Conservation (phyloP, 1,284 basidiomycete genomes). For the Heterobasidion occidentale region DNA sequence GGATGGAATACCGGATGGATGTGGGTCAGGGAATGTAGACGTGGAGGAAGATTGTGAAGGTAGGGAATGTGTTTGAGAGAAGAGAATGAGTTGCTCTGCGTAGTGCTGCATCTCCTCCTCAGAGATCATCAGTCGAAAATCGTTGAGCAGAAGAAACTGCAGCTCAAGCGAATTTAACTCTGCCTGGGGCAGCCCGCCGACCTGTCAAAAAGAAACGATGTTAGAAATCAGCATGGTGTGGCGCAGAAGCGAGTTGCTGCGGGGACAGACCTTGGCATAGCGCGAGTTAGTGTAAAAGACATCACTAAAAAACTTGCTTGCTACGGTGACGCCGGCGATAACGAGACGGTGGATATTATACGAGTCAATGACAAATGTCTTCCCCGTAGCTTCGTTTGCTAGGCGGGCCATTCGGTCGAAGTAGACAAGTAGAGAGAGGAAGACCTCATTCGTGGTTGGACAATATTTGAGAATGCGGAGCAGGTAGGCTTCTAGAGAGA, state of each 20-base stretch:
- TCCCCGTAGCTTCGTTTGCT: conserved; percentile 54
- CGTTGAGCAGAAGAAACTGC: conserved; percentile 93
- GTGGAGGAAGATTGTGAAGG: conserved; percentile 20
- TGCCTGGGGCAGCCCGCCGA: conserved; percentile 88
- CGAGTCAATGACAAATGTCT: conserved; percentile 90
- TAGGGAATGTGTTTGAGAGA: conserved; percentile 37
- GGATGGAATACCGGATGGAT: not conserved
- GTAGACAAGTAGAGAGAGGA: conserved; percentile 89
- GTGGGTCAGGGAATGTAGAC: conserved; percentile 10
- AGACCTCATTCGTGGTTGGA: conserved; percentile 97
- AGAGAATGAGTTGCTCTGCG: conserved; percentile 78
- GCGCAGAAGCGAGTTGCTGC: not conserved
- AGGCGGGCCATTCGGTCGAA: conserved; percentile 88
- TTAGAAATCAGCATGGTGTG: not conserved
- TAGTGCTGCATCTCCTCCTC: conserved; percentile 92
- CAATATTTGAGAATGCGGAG: conserved; percentile 97
- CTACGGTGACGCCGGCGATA: conserved; percentile 96
- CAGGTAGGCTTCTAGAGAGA: conserved; percentile 85
- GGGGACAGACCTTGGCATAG: conserved; percentile 83
- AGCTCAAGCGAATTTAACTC: conserved; percentile 97
- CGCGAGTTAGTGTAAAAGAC: conserved; percentile 99
- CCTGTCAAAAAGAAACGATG: conserved; percentile 36
- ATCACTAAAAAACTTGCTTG: conserved; percentile 98
- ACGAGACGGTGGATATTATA: conserved; percentile 94
- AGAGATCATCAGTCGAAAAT: conserved; percentile 87